These are phyloP conservation scores for Chytriomyces hyalinus DNA, from an alignment of 192 early-diverging fungal species.

Conservation along the genomic window DNA sequence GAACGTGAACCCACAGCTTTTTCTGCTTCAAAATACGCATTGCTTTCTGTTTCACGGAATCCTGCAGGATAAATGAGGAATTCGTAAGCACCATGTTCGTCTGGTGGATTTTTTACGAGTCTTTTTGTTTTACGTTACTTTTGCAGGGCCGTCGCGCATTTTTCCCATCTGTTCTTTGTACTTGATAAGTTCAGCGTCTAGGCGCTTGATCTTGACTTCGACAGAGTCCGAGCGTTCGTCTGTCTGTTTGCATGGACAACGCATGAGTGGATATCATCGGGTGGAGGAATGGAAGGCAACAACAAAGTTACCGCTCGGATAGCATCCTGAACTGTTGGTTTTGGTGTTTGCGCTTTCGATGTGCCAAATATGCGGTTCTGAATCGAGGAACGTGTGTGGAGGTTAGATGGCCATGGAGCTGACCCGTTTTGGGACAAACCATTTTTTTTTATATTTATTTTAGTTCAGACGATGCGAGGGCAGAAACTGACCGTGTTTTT, in stretches of 20 bases:
- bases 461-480: not conserved
- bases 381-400: not conserved
- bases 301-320: slow-evolving; percentile 65
- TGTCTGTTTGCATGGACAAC: slow-evolving; percentile 59
- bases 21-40: slow-evolving; percentile 90
- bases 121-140: slow-evolving; percentile 12
- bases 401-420: not conserved
- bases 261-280: not conserved
- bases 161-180: slow-evolving; percentile 94
- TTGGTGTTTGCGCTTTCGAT: slow-evolving; percentile 78
- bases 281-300: not conserved
- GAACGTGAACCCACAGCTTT: slow-evolving; percentile 68
- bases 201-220: slow-evolving; percentile 91
- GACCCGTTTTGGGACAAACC: not conserved
- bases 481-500: slow-evolving; percentile 49
- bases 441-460: not conserved
- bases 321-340: slow-evolving; percentile 87
- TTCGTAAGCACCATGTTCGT: no score
- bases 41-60: slow-evolving; percentile 90
- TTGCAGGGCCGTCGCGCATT: slow-evolving; percentile 69
- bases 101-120: no score
- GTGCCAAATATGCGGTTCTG: slow-evolving; percentile 95
- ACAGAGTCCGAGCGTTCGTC: slow-evolving; percentile 85
- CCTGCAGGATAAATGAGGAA: slow-evolving; percentile 52
- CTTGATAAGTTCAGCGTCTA: slow-evolving; percentile 89